phyloP scores from a whole-genome alignment of 1,284 basidiomycete genomes.

The Boletus semigastroideus region DNA sequence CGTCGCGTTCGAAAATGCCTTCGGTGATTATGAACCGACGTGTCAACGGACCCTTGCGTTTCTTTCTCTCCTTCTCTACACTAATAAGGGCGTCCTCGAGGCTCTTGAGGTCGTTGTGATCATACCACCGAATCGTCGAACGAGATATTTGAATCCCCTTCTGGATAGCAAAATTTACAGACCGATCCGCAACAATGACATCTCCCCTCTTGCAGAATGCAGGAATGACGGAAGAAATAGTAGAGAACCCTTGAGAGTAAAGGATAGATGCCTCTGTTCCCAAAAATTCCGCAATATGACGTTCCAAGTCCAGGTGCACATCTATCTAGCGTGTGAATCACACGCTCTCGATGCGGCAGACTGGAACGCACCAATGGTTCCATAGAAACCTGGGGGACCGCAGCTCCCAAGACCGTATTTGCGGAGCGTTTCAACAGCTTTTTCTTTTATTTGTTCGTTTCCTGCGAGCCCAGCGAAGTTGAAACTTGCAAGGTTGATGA shows the following conservation, averaged over 20 bases:
- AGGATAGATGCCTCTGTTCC: constrained; percentile 89
- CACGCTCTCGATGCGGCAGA: constrained; percentile 14
- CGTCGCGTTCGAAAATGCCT: constrained; percentile 95
- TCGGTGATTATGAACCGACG: constrained; percentile 96
- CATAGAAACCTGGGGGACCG: constrained; percentile 97
- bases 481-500: constrained; percentile 86
- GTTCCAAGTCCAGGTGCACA: constrained; percentile 89
- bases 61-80: constrained; percentile 86
- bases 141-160: constrained; percentile 97
- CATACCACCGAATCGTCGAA: constrained; percentile 92
- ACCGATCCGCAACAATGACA: constrained; percentile 95
- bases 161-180: constrained; percentile 93
- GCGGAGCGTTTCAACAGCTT: constrained; percentile 83
- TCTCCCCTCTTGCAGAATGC: constrained; percentile 98
- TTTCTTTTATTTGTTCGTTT: constrained; percentile 85
- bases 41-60: constrained; percentile 80
- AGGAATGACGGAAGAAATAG: constrained; percentile 92
- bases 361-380: constrained; percentile 76
- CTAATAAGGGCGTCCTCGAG: constrained; percentile 85
- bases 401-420: constrained; percentile 96
- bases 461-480: constrained; percentile 93
- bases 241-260: constrained; percentile 94
- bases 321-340: constrained; percentile 49
- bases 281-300: constrained; percentile 87
- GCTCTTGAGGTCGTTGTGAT: constrained; percentile 92